Evolutionary conservation across 371 early-diverging fungal genomes (phyloP), one percentile per base, ranked within the genome.

Genomic region (Entomophthora muscae): DNA sequence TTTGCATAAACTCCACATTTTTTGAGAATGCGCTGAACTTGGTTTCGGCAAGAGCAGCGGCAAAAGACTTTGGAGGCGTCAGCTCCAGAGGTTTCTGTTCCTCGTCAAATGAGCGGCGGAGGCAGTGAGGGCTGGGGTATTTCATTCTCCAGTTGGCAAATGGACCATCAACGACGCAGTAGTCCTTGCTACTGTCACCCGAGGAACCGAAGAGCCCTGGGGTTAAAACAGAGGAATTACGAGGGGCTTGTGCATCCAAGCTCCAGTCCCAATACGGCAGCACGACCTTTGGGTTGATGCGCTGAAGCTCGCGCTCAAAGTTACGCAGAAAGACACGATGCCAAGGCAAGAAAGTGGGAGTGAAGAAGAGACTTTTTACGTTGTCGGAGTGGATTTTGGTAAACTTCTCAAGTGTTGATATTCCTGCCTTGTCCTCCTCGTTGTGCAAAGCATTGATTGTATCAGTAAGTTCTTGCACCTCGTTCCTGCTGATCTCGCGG

Each of bases 1-100:
- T 71, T 67, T 82, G 79, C 21, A 78, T 52, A 22, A 63, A 26
- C 63, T 79, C 82, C 27, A 82, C 32, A 3, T 56, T 55, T 0
- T 61, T 57, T 2, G 75, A 63, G 67, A 76, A 77, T 7, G 61
- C 57, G 42, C 64, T 52, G 70, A 74, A 78, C 28, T 32, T 61
- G 24, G 62, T 27, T 54, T 69, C 60, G 13, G 65, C 67, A 3
- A 70, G 24, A 22, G 73, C 61, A 51, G 32, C 55, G 27, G 66
- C 60, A 17, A 75, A 61, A 32, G 64, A 64, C 52, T 51, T 64
- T 33, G 60, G 60, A 58, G 66, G 56, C 67, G 70, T 71, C 53
- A 68, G 58, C 7, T 75, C 72, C n/a, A 67, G 66, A 3, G 76
- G 53, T 30, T 65, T 63, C 54, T 30, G 30, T 31, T 64, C 61